phyloP scores from a whole-genome alignment of 495 filamentous ascomycete genomes.

The Annulohypoxylon nitens region DNA sequence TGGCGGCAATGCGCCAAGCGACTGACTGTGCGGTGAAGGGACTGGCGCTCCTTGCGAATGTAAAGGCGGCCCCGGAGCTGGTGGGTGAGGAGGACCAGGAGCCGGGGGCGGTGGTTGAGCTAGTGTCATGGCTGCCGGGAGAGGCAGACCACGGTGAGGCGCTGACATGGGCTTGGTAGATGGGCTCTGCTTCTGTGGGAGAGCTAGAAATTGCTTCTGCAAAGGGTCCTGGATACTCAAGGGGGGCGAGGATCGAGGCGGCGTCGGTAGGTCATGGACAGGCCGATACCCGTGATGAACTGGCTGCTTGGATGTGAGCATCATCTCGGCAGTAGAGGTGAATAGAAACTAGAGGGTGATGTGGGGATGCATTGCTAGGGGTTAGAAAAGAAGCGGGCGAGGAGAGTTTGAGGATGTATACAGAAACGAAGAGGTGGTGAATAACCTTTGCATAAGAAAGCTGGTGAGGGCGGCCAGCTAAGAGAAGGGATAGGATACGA shows the following conservation, averaged over 20 bases:
- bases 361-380: constrained; percentile 44
- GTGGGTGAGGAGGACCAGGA: constrained; percentile 54
- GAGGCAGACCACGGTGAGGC: constrained; percentile 81
- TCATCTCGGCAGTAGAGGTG: constrained; percentile 56
- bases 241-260: constrained; percentile 72
- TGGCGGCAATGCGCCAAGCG: constrained; percentile 71
- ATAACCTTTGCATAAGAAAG: constrained; percentile 65
- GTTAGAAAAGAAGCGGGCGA: constrained; percentile 30
- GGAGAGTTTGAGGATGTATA: constrained; percentile 39
- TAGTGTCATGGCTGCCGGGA: constrained; percentile 78
- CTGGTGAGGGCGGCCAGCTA: constrained; percentile 67
- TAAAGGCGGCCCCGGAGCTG: constrained; percentile 54
- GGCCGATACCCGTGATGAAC: constrained; percentile 73
- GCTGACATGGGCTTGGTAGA: constrained; percentile 72
- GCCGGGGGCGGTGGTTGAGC: constrained; percentile 59
- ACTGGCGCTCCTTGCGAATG: constrained; percentile 53
- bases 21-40: constrained; percentile 54
- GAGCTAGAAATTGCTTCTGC: constrained; percentile 57
- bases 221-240: constrained; percentile 64
- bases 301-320: constrained; percentile 79
- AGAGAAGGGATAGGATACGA: constrained; percentile 57
- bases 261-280: constrained; percentile 77
- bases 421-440: constrained; percentile 56
- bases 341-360: constrained; percentile 45
- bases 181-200: constrained; percentile 58